These are phyloP conservation scores for Penicillium sp. DNA, from an alignment of 2,329 filamentous ascomycete genomes.

Conservation along the genomic window DNA sequence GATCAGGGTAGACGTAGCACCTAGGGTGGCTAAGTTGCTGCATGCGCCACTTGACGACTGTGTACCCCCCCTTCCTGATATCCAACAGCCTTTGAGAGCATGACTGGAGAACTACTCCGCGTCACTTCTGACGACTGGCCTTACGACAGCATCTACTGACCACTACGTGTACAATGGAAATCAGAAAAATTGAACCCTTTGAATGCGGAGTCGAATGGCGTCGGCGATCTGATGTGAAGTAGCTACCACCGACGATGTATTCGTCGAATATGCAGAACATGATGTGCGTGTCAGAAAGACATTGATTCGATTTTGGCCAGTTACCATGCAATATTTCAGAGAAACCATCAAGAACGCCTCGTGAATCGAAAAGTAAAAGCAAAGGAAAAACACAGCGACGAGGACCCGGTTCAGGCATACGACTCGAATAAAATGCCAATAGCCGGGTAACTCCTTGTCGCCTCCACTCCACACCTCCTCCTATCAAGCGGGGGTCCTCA, in stretches of 20 bases:
- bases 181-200: neutral
- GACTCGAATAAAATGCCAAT: neutral
- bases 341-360: constrained; percentile 27
- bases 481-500: neutral
- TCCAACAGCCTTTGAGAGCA: neutral
- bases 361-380: constrained; percentile 17
- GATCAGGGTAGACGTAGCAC: neutral
- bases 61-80: neutral
- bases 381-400: constrained; percentile 16
- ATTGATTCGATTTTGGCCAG: constrained; percentile 26
- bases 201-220: neutral
- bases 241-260: neutral
- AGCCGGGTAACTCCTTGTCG: neutral
- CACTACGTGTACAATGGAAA: neutral
- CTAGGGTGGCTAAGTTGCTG: neutral
- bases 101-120: neutral
- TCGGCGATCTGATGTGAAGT: neutral
- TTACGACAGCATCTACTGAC: neutral
- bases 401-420: neutral
- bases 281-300: constrained; percentile 2
- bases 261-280: neutral
- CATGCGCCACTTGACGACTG: constrained; percentile 1
- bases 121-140: constrained; percentile 3
- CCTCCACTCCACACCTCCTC: neutral
- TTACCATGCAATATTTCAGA: constrained; percentile 27